A percentile compares a stretch with the other conserved stretches of the same genome.
Conservation (phyloP, 208 protist genomes). For the Trypanosoma boissoni region DNA sequence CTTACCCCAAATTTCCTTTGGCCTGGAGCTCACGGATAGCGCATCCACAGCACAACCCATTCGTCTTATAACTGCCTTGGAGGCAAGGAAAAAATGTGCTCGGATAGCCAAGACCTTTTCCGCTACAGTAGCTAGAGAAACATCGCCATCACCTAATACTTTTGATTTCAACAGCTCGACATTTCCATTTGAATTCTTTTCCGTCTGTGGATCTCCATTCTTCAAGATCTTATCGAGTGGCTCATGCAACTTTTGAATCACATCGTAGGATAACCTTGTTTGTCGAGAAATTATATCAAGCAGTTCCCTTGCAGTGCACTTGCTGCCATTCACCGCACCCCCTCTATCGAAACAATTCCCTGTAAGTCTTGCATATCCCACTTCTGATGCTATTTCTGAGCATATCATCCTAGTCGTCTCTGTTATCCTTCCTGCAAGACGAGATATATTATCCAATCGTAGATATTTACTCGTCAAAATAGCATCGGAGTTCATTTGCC, state of each 20-base stretch:
- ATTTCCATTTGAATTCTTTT: background rate
- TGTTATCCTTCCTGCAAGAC: conserved; percentile 35
- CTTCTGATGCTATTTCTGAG: conserved; percentile 29
- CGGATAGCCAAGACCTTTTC: conserved; percentile 20
- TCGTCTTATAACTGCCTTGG: conserved; percentile 29
- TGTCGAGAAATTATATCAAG: conserved; percentile 4
- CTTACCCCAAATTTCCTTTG: conserved; percentile 40
- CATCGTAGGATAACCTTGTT: background rate
- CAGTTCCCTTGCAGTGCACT: background rate
- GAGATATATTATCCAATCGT: conserved; percentile 16
- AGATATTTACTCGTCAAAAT: conserved; percentile 27
- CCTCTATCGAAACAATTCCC: background rate
- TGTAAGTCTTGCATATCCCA: conserved; percentile 15
- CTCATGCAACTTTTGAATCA: conserved; percentile 14
- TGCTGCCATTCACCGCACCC: background rate
- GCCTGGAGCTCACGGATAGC: conserved; percentile 37
- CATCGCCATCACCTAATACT: background rate
- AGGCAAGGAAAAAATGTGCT: conserved; percentile 43
- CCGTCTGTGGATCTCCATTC: background rate
- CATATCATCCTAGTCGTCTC: conserved; percentile 43
- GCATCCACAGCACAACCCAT: conserved; percentile 34
- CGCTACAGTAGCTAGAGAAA: background rate
- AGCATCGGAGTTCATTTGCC: conserved; percentile 24
- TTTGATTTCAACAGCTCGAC: background rate
- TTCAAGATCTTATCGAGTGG: conserved; percentile 2